Evolutionary conservation across 2,329 filamentous ascomycete species (phyloP).

Genomic region (Colletotrichum euphorbiae): DNA sequence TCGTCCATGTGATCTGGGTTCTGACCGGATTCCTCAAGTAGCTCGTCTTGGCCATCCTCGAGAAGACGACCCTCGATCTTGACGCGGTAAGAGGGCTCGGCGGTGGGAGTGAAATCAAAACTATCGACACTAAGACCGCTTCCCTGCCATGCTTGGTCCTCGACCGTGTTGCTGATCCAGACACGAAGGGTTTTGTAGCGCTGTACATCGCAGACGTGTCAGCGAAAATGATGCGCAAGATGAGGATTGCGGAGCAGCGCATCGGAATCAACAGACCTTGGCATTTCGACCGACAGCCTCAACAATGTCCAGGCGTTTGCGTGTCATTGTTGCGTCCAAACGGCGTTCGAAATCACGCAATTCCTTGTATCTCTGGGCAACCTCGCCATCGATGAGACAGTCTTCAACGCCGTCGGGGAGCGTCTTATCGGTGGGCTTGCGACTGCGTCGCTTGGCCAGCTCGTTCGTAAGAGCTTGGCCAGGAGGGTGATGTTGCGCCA

Average conservation of each 20-base stretch:
- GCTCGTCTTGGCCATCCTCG: conserved; percentile 71
- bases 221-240: background rate
- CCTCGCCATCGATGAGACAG: conserved; percentile 79
- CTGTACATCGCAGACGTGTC: conserved; percentile 51
- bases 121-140: conserved; percentile 75
- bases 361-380: conserved; percentile 80
- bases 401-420: conserved; percentile 91
- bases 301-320: conserved; percentile 91
- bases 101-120: conserved; percentile 84
- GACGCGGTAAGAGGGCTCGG: conserved; percentile 85
- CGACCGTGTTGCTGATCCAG: conserved; percentile 94
- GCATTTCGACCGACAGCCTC: conserved; percentile 81
- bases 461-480: conserved; percentile 56
- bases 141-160: conserved; percentile 94
- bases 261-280: conserved; percentile 63
- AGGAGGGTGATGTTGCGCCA: conserved; percentile 61
- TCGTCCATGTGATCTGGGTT: conserved; percentile 59
- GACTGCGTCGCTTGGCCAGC: conserved; percentile 78
- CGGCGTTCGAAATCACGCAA: conserved; percentile 88
- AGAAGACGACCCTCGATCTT: conserved; percentile 91
- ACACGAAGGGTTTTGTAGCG: conserved; percentile 87
- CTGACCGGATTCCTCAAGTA: conserved; percentile 38
- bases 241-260: background rate
- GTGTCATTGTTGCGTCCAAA: conserved; percentile 91
- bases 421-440: conserved; percentile 94